Percentiles rank a stretch among this genome's conserved stretches.
Conservation (phyloP, 176 grass and related monocot species). For the Zea mays region DNA sequence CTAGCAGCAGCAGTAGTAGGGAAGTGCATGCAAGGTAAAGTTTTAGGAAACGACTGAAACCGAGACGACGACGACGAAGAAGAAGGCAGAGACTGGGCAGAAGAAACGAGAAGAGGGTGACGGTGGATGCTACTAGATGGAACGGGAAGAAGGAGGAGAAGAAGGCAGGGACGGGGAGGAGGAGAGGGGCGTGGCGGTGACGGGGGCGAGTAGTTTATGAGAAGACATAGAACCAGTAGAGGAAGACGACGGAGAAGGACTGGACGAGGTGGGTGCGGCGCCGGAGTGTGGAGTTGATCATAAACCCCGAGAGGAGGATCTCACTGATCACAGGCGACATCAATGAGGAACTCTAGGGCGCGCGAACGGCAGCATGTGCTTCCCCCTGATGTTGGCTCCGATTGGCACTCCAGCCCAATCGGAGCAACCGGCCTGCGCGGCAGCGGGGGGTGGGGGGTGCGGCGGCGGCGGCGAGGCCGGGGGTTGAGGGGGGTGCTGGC, state of each 20-base stretch:
- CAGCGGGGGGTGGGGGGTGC: too few species aligned
- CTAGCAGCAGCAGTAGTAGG: conserved; percentile 20
- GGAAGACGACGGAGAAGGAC: conserved; percentile 99
- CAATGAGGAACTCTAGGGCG: conserved; percentile 59
- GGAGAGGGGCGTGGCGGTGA: not conserved
- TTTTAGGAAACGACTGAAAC: not conserved
- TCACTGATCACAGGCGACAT: conserved; percentile 99
- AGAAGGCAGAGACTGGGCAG: not conserved
- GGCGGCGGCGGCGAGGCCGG: not conserved
- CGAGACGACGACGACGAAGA: not conserved
- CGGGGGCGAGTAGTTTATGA: conserved; percentile 59
- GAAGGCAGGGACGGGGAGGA: not conserved
- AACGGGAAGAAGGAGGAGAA: not conserved
- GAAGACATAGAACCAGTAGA: conserved; percentile 99
- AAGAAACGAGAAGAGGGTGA: not conserved
- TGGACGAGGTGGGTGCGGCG: conserved; percentile 92
- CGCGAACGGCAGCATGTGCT: conserved; percentile 76
- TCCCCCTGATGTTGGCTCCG: not conserved
- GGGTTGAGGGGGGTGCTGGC: too few species aligned
- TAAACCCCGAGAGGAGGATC: conserved; percentile 98
- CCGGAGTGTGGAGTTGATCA: conserved; percentile 94
- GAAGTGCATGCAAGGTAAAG: conserved; percentile 39
- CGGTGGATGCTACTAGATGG: not conserved
- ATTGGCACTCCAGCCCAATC: conserved; percentile 26
- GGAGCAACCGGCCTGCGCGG: conserved; percentile 24